Conservation (phyloP, 2,329 filamentous ascomycete genomes). For the Fusarium solani-melongenae region DNA sequence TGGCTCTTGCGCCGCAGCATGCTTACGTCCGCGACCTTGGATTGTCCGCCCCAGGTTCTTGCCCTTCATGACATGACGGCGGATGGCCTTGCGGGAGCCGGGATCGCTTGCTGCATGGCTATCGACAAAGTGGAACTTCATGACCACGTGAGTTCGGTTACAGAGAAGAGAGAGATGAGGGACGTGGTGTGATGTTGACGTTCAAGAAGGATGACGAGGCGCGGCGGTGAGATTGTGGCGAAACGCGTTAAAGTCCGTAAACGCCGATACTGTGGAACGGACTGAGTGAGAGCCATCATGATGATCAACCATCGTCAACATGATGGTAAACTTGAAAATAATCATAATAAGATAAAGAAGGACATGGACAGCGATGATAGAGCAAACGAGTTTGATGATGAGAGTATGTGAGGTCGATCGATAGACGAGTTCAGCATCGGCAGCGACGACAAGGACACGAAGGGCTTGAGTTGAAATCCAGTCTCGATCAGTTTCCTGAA, state of each 20-base stretch:
- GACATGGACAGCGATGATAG: neutral
- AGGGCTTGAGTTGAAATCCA: neutral
- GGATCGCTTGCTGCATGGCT: constrained; percentile 5
- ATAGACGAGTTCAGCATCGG: neutral
- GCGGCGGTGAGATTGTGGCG: constrained; percentile 15
- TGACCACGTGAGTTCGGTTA: neutral
- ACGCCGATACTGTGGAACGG: constrained; percentile 13
- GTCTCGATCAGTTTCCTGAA: neutral
- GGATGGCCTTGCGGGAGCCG: constrained; percentile 26
- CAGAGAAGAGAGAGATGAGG: neutral
- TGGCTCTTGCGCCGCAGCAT: constrained; percentile 5
- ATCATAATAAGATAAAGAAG: neutral
- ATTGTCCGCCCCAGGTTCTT: constrained; percentile 36
- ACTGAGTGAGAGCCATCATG: neutral
- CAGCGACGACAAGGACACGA: neutral
- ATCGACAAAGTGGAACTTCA: constrained; percentile 38
- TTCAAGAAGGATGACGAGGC: neutral
- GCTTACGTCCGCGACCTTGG: constrained; percentile 28
- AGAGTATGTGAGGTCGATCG: neutral
- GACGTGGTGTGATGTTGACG: neutral
- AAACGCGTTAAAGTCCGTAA: constrained; percentile 26
- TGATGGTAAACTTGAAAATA: neutral
- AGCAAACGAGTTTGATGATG: neutral
- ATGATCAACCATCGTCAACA: neutral
- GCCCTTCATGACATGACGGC: constrained; percentile 40